Conservation (phyloP, 2,329 filamentous ascomycete genomes). For the Didymella arachidicola region DNA sequence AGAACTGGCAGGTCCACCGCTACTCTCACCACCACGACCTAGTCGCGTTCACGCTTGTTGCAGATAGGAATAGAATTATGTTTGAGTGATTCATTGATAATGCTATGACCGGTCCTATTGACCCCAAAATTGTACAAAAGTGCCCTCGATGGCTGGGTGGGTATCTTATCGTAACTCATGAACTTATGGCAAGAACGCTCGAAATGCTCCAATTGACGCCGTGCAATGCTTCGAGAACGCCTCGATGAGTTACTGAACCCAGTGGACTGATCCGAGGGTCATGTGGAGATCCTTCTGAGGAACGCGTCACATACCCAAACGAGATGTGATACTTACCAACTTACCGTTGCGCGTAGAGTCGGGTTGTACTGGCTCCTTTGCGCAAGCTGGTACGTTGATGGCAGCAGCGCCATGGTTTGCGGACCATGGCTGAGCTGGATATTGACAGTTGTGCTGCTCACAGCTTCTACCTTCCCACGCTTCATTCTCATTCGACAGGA, state of each 20-base stretch:
- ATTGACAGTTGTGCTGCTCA: slow-evolving; percentile 22
- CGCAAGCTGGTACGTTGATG: slow-evolving; percentile 45
- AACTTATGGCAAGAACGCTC: slow-evolving; percentile 20
- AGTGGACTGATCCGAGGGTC: slow-evolving; percentile 38
- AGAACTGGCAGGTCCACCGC: neutral
- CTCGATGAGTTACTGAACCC: slow-evolving; percentile 21
- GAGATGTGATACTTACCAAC: slow-evolving; percentile 54
- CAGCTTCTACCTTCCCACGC: slow-evolving; percentile 23
- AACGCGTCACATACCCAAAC: slow-evolving; percentile 52
- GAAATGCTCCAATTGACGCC: slow-evolving; percentile 22
- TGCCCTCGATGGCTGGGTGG: slow-evolving; percentile 21
- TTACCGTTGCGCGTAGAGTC: slow-evolving; percentile 54
- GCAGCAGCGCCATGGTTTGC: slow-evolving; percentile 15
- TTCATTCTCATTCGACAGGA: neutral
- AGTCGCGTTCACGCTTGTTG: neutral
- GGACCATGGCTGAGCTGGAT: slow-evolving; percentile 19
- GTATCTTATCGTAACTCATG: slow-evolving; percentile 25
- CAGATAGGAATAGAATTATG: neutral
- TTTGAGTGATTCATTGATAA: slow-evolving; percentile 20
- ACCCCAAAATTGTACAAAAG: slow-evolving; percentile 20
- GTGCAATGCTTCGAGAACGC: slow-evolving; percentile 26
- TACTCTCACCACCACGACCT: too few relatives aligned
- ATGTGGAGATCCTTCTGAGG: slow-evolving; percentile 43
- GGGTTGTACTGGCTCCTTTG: slow-evolving; percentile 47
- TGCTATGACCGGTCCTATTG: slow-evolving; percentile 18